A percentile compares a stretch with the other conserved stretches of the same genome.
Evolutionary conservation across 176 grass and related monocot species (phyloP).

Genomic region (Lolium multiflorum): DNA sequence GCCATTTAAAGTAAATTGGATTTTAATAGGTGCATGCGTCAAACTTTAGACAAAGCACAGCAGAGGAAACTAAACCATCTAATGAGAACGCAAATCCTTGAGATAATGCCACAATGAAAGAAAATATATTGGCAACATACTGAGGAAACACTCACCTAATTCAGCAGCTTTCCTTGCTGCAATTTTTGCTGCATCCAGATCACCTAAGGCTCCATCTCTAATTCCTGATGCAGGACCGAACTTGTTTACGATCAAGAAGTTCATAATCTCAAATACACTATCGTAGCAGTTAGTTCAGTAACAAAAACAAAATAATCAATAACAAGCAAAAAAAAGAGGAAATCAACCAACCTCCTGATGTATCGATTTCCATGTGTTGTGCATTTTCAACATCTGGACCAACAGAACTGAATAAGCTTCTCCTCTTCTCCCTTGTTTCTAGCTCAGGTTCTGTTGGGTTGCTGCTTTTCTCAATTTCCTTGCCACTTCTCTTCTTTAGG

Average conservation of each 20-base stretch:
- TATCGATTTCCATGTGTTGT: constrained; percentile 37
- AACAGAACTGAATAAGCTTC: constrained; percentile 59
- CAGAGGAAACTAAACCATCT: constrained; percentile 33
- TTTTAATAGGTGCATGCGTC: constrained; percentile 24
- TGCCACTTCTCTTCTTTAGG: constrained; percentile 55
- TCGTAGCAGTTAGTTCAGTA: constrained; percentile 21
- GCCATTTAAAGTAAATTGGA: neutral
- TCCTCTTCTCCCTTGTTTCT: constrained; percentile 57
- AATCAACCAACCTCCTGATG: constrained; percentile 37
- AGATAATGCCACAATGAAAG: constrained; percentile 20
- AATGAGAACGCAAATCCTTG: neutral
- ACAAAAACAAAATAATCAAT: constrained; percentile 15
- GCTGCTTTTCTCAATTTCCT: constrained; percentile 62
- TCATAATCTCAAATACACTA: constrained; percentile 19
- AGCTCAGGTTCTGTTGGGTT: constrained; percentile 33
- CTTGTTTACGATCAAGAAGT: constrained; percentile 36
- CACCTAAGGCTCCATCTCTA: constrained; percentile 32
- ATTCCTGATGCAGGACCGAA: constrained; percentile 34
- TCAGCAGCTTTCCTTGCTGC: constrained; percentile 93
- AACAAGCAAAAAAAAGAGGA: neutral
- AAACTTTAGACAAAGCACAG: constrained; percentile 30
- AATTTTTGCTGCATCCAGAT: constrained; percentile 85
- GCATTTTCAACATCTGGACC: constrained; percentile 48
- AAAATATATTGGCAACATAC: constrained; percentile 19
- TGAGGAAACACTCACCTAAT: constrained; percentile 57